Base-by-base conservation (phyloP, 2,329 filamentous ascomycete genomes). In the Fulvia fulva region DNA sequence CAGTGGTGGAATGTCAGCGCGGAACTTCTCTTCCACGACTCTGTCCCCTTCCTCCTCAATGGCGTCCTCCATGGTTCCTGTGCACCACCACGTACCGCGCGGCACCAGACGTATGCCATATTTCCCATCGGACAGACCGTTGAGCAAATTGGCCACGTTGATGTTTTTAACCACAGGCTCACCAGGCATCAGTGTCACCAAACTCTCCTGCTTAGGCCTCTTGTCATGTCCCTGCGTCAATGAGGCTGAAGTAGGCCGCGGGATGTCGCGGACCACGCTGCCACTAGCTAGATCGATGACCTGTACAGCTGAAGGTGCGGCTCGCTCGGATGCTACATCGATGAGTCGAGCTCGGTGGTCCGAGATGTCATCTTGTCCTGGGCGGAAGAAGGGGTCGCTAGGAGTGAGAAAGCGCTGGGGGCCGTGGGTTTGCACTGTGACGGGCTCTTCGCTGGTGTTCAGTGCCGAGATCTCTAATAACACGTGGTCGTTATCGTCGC, bases 351-450 rank as follows among this genome's bases (percentile, higher is more conserved):
- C 28, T 9, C 52, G 34, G 34, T 43, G 21, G 21, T 61, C 59
- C 22, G 50, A 37, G 26, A 53, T 23, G 32, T 32, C 43, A 8
- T 56, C 54, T 4, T n/a, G n/a, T n/a, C 49, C 34, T 44, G 46
- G 41, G 21, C 56, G 56, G 14, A 58, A 41, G 41, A 64, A 59
- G 14, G 43, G 57, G 19, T 49, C 60, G 49, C 55, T 55, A 21
- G 60, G 60, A 5, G 50, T 45, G n/a, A 65, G 53, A 41, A 61
- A 64, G 19, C 43, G 44, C 50, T 63, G 63, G 23, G 56, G 53
- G 28, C 60, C 62, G 16, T 56, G 56, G 23, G 60, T 63, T 26
- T 64, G 63, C 19, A 60, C 52, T 4, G 47, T 63, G 23, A 64
- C 57, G 5, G 55, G 6, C 12, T 55, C 23, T 19, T 51, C 52